Percentiles rank a stretch among this genome's conserved stretches.
phyloP scores from a whole-genome alignment of 2,329 filamentous ascomycete species.

The Huntiella omanensis region DNA sequence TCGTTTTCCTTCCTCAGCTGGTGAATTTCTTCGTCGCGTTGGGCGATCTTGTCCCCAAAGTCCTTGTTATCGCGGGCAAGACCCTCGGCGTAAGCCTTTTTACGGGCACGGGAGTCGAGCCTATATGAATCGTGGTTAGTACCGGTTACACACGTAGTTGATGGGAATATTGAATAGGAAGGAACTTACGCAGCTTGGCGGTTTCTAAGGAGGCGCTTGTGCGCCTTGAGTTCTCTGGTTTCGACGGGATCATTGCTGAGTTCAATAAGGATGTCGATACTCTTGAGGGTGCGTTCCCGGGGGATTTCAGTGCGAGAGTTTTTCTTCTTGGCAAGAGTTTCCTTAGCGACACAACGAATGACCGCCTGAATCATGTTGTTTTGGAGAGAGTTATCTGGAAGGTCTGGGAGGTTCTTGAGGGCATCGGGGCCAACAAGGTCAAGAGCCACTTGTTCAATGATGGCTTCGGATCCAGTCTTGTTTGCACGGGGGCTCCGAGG shows the following conservation, averaged over 20 bases:
- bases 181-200: slow-evolving; percentile 78
- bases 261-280: slow-evolving; percentile 84
- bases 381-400: too few relatives aligned
- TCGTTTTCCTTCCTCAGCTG: slow-evolving; percentile 51
- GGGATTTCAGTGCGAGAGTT: slow-evolving; percentile 97
- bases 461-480: too few relatives aligned
- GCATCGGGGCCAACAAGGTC: too few relatives aligned
- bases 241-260: slow-evolving; percentile 78
- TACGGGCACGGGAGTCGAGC: slow-evolving; percentile 88
- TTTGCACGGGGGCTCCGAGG: too few relatives aligned
- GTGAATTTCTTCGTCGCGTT: slow-evolving; percentile 60
- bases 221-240: slow-evolving; percentile 96
- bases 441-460: too few relatives aligned
- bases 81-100: slow-evolving; percentile 95
- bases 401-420: too few relatives aligned
- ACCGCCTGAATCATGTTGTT: slow-evolving; percentile 6
- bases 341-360: slow-evolving; percentile 45
- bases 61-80: slow-evolving; percentile 95
- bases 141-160: background rate
- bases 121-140: slow-evolving; percentile 24
- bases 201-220: slow-evolving; percentile 87
- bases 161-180: slow-evolving; percentile 12
- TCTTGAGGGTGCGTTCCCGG: slow-evolving; percentile 75
- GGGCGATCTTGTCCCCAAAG: slow-evolving; percentile 55
- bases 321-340: slow-evolving; percentile 54